Conservation (phyloP, 129 eudicot species). For the Rutidosis leptorrhynchoides region DNA sequence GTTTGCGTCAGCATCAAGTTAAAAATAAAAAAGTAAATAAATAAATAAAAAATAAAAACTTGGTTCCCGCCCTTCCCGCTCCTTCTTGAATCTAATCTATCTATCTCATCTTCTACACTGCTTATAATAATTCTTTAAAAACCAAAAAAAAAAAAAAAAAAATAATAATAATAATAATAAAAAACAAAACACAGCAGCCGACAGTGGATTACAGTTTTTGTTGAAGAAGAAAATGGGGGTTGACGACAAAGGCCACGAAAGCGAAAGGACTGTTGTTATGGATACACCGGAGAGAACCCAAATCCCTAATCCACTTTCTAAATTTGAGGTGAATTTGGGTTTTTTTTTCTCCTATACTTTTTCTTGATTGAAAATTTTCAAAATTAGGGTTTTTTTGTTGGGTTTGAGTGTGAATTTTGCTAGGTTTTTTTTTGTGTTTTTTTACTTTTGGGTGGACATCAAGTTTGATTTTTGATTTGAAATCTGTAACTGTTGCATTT, state of each 20-base stretch:
- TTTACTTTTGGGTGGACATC: slow-evolving; percentile 22
- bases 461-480: slow-evolving; percentile 30
- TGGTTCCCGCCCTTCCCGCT: slow-evolving; percentile 66
- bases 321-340: slow-evolving; percentile 39
- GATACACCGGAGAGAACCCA: slow-evolving; percentile 49
- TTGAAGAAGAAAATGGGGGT: slow-evolving; percentile 13
- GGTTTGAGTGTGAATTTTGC: slow-evolving; percentile 15
- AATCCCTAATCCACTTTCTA: slow-evolving; percentile 36
- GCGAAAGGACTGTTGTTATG: slow-evolving; percentile 41
- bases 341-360: not conserved
- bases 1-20: slow-evolving; percentile 50
- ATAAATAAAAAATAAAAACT: slow-evolving; percentile 32
- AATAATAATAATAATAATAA: too few relatives aligned
- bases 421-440: not conserved
- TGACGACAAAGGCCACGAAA: slow-evolving; percentile 28
- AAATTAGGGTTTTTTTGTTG: slow-evolving; percentile 7
- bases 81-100: slow-evolving; percentile 63
- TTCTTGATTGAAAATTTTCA: not conserved
- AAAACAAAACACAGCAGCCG: slow-evolving; percentile 18
- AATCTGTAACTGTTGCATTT: not conserved
- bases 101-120: slow-evolving; percentile 13
- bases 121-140: not conserved
- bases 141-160: slow-evolving; percentile 27
- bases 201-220: slow-evolving; percentile 16
- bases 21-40: slow-evolving; percentile 29